A percentile compares a stretch with the other conserved stretches of the same genome.
phyloP scores from a whole-genome alignment of 768 basidiomycete genomes.

The Leucosporidium scottii region DNA sequence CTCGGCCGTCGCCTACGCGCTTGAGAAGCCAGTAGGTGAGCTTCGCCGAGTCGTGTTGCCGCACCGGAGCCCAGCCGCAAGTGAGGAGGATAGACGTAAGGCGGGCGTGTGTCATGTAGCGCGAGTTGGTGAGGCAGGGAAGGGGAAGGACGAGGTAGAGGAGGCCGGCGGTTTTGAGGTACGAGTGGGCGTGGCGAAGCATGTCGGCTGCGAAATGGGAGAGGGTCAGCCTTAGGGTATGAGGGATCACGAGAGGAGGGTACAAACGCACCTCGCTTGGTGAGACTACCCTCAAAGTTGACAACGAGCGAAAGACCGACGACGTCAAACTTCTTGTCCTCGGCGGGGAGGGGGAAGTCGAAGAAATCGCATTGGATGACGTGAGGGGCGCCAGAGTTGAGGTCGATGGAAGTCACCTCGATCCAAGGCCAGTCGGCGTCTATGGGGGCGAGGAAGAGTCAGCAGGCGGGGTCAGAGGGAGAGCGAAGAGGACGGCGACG shows the following conservation, averaged over 20 bases:
- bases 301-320: constrained; percentile 34
- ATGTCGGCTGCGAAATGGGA: constrained; percentile 21
- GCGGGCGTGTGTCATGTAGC: constrained; percentile 30
- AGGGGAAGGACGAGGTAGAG: constrained; percentile 38
- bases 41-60: constrained; percentile 30
- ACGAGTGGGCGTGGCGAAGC: constrained; percentile 31
- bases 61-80: constrained; percentile 25
- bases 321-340: constrained; percentile 31
- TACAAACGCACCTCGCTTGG: constrained; percentile 25
- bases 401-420: constrained; percentile 33
- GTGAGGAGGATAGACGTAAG: constrained; percentile 24
- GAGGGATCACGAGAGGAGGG: not conserved
- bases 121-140: constrained; percentile 36
- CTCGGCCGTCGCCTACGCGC: not conserved
- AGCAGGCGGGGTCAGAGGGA: too few species aligned
- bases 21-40: constrained; percentile 35
- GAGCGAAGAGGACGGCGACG: constrained; percentile 1
- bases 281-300: constrained; percentile 33
- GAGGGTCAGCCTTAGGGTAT: too few species aligned
- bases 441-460: too few species aligned
- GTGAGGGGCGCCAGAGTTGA: constrained; percentile 33
- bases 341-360: constrained; percentile 29
- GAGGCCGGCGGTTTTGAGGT: constrained; percentile 30
- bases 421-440: constrained; percentile 27
- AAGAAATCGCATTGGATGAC: constrained; percentile 36